Evolutionary conservation across 192 early-diverging fungal species (phyloP).

Genomic region (Coemansia sp.): DNA sequence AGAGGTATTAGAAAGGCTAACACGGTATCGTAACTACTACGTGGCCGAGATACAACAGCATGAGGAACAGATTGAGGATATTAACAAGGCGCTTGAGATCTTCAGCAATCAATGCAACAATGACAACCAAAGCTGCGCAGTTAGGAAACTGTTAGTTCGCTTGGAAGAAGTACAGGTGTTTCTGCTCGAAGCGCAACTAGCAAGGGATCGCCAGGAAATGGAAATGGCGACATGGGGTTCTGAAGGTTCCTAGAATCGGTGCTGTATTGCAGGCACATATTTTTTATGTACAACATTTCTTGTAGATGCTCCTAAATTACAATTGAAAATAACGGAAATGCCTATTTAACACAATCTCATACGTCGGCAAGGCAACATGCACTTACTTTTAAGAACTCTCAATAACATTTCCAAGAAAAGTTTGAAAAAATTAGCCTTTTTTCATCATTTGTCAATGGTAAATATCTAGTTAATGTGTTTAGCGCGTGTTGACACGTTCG

Average conservation of each 20-base stretch:
- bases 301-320: not conserved
- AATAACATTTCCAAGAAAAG: not conserved
- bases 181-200: conserved; percentile 31
- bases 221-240: conserved; percentile 28
- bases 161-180: conserved; percentile 30
- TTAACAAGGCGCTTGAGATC: conserved; percentile 16
- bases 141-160: conserved; percentile 14
- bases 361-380: too few relatives aligned
- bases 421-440: not conserved
- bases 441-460: not conserved
- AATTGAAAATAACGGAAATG: not conserved
- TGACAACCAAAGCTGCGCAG: conserved; percentile 11
- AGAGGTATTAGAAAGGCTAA: conserved; percentile 28
- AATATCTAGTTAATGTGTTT: not conserved
- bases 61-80: conserved; percentile 36
- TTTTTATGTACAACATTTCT: not conserved
- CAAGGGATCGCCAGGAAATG: conserved; percentile 31
- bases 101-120: conserved; percentile 6
- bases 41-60: conserved; percentile 26
- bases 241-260: not conserved
- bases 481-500: not conserved
- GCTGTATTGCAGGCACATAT: not conserved
- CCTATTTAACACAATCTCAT: not conserved
- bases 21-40: conserved; percentile 38
- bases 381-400: not conserved